Conservation (phyloP, 805 yeast genomes). For the Isabelozyma heimii region DNA sequence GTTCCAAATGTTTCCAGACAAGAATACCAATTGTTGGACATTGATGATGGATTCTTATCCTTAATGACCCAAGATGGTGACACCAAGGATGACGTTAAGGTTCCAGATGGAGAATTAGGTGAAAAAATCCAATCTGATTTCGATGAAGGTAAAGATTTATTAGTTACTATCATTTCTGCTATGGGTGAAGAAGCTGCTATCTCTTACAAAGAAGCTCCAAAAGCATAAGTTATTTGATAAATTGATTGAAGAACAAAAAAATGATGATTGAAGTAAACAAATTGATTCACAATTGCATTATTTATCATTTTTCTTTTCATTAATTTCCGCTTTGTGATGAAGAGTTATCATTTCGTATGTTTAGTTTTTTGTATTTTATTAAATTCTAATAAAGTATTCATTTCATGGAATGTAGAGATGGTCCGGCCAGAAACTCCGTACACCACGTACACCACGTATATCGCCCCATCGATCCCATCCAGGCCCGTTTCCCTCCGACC, state of each 20-base stretch:
- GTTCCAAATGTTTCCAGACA: conserved; percentile 96
- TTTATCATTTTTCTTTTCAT: conserved; percentile 2
- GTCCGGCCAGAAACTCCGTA: too few relatives aligned
- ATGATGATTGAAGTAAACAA: background rate
- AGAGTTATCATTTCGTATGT: background rate
- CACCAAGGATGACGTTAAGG: conserved; percentile 98
- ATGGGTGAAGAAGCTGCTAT: conserved; percentile 99
- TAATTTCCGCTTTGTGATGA: conserved; percentile 1
- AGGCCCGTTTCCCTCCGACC: too few relatives aligned
- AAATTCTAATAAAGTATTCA: background rate
- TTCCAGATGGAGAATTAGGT: conserved; percentile 98
- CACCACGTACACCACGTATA: too few relatives aligned
- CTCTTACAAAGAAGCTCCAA: conserved; percentile 98
- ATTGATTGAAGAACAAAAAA: background rate
- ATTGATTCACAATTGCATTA: background rate
- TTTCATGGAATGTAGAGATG: background rate
- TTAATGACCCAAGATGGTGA: conserved; percentile 97
- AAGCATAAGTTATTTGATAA: conserved; percentile 27
- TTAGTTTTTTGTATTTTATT: background rate
- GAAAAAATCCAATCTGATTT: conserved; percentile 87
- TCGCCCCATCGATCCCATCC: too few relatives aligned
- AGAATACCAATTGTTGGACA: conserved; percentile 96
- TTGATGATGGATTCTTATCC: conserved; percentile 96
- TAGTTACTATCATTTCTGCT: conserved; percentile 94
- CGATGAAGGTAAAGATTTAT: conserved; percentile 97